Conservation (phyloP, 805 yeast genomes). For the Isabelozyma pseudorhagii region DNA sequence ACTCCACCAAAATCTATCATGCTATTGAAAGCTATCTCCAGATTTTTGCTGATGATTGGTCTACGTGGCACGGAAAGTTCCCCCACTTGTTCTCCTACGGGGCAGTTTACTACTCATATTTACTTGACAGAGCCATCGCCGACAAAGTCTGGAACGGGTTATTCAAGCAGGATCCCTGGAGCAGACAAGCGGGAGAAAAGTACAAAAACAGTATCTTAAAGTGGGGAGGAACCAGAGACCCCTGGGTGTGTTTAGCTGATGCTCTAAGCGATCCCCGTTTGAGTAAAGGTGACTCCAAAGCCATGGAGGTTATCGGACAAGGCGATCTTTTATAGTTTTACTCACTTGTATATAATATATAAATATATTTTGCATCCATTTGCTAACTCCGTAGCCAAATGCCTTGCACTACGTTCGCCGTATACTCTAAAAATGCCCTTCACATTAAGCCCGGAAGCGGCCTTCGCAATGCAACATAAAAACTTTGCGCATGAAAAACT, state of each 20-base stretch:
- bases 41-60: conserved; percentile 63
- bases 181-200: conserved; percentile 68
- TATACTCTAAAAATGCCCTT: no score
- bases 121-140: conserved; percentile 91
- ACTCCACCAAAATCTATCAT: conserved; percentile 64
- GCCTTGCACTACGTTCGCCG: no score
- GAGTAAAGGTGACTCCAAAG: conserved; percentile 62
- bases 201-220: conserved; percentile 67
- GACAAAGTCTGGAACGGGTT: conserved; percentile 75
- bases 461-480: no score
- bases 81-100: conserved; percentile 94
- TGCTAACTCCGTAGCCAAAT: no score
- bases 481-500: no score
- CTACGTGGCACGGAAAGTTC: conserved; percentile 92
- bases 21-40: conserved; percentile 54
- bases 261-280: conserved; percentile 65
- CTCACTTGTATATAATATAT: not conserved
- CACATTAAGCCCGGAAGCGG: no score
- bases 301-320: conserved; percentile 51
- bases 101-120: conserved; percentile 87
- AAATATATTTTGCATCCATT: no score
- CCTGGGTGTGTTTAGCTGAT: conserved; percentile 82
- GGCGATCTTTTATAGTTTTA: not conserved
- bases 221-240: conserved; percentile 94
- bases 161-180: conserved; percentile 68